Base-by-base conservation (phyloP, 768 basidiomycete genomes). In the Podaxis sp. region DNA sequence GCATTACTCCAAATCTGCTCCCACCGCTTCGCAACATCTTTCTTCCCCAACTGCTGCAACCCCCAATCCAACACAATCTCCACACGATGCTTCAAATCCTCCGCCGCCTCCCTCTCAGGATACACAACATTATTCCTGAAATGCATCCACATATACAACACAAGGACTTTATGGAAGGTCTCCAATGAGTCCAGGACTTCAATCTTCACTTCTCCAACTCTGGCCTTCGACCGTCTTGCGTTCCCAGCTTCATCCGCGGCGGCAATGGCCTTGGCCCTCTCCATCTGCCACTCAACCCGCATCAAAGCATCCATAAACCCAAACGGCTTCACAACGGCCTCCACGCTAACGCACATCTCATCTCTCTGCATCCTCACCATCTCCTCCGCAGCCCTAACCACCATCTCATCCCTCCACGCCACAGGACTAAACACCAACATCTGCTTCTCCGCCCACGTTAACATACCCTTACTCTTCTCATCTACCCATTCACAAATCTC, bases 131-230 rank as follows among this genome's bases (percentile, higher is more conserved):
- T 80, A 62, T 85, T 80, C 41, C 95, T 87, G 72, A 85, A 87
- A 20, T 81, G 79, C 66, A 95, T 79, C 96, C 96, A 99, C 54
- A 94, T 77, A 74, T 98, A 98, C 22, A 90, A 67, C 13, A 89
- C 87, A 30, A 93, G 68, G 33, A 85, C 76, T 68, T 89, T 90
- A 75, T 99, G 95, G 64, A 93, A 74, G 4, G 82, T 78, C 73
- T 98, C 96, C 51, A 98, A 73, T 15, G 54, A 8, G 33, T 33
- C 33, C 2, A 33, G 33, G 8, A 44, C 5, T 53, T 26, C 20
- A 66, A 38, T 44, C 59, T 51, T 11, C 49, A n/a, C 12, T 66
- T 46, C 38, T 36, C 52, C 11, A 4, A 38, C 36, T 40, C 26
- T 11, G 36, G 3, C 58, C 8, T 33, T 33, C 8, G 8, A n/a